Evolutionary conservation across 2,329 filamentous ascomycete genomes (phyloP).

Genomic region (Periglandula ipomoeae): DNA sequence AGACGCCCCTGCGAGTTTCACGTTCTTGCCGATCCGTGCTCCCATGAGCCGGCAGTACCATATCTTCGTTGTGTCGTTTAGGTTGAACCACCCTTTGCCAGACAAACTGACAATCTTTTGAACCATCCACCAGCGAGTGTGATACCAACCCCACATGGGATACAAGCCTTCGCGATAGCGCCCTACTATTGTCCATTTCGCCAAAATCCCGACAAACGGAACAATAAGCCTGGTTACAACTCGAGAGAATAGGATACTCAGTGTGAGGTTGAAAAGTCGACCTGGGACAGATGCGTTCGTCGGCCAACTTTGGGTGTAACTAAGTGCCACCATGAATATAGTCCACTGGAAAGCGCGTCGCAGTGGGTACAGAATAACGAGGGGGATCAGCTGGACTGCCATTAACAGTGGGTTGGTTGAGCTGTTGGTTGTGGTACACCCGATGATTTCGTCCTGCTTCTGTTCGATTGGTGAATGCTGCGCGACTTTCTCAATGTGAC

Average conservation of each 20-base stretch:
- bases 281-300: constrained; percentile 32
- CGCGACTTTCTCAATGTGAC: constrained; percentile 26
- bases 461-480: constrained; percentile 4
- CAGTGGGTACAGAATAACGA: constrained; percentile 40
- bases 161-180: constrained; percentile 42
- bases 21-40: constrained; percentile 41
- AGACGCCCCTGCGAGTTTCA: constrained; percentile 33
- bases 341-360: constrained; percentile 44
- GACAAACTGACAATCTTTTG: constrained; percentile 42
- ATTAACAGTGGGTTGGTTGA: constrained; percentile 41
- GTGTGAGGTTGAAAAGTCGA: constrained; percentile 37
- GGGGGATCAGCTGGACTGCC: constrained; percentile 39
- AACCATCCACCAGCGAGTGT: constrained; percentile 49
- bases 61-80: constrained; percentile 28
- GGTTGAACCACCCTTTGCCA: constrained; percentile 36
- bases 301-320: constrained; percentile 28
- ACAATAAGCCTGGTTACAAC: constrained; percentile 27
- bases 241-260: constrained; percentile 34
- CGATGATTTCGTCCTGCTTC: constrained; percentile 15
- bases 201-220: constrained; percentile 37
- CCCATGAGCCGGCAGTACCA: constrained; percentile 44
- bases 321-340: constrained; percentile 38
- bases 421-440: constrained; percentile 32
- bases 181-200: constrained; percentile 48
- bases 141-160: constrained; percentile 51